Conservation (phyloP, 805 yeast species). For the Debaryomyces tyrocola region DNA sequence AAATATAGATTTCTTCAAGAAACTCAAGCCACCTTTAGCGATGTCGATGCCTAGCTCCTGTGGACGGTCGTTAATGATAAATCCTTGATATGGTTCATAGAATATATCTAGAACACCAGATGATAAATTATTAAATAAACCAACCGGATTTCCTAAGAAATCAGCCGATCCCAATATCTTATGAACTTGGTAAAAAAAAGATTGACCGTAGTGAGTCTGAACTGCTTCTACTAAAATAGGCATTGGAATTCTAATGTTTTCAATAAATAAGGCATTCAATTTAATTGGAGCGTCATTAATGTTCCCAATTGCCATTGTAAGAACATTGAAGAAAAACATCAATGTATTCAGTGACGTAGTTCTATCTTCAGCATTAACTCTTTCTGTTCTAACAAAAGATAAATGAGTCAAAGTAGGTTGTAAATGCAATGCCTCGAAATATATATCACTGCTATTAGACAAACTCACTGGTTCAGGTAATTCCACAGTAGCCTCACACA, state of each 20-base stretch:
- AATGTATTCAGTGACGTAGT: conserved; percentile 60
- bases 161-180: conserved; percentile 96
- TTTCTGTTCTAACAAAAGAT: conserved; percentile 88
- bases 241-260: conserved; percentile 84
- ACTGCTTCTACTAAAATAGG: conserved; percentile 70
- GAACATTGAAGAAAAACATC: conserved; percentile 75
- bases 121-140: conserved; percentile 86
- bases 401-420: conserved; percentile 89
- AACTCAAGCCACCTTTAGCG: conserved; percentile 95
- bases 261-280: conserved; percentile 82
- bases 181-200: conserved; percentile 87
- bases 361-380: conserved; percentile 65
- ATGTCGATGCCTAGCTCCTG: conserved; percentile 93
- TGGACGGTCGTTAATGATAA: conserved; percentile 90
- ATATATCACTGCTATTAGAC: conserved; percentile 66
- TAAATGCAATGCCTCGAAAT: conserved; percentile 87
- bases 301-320: conserved; percentile 96
- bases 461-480: conserved; percentile 69
- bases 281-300: conserved; percentile 95
- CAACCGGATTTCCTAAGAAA: conserved; percentile 95
- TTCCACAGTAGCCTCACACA: conserved; percentile 63
- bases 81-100: conserved; percentile 97
- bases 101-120: conserved; percentile 96
- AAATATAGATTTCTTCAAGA: conserved; percentile 90
- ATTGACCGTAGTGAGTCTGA: conserved; percentile 86